Conservation (phyloP, 768 basidiomycete species). For the Roridomyces roridus region DNA sequence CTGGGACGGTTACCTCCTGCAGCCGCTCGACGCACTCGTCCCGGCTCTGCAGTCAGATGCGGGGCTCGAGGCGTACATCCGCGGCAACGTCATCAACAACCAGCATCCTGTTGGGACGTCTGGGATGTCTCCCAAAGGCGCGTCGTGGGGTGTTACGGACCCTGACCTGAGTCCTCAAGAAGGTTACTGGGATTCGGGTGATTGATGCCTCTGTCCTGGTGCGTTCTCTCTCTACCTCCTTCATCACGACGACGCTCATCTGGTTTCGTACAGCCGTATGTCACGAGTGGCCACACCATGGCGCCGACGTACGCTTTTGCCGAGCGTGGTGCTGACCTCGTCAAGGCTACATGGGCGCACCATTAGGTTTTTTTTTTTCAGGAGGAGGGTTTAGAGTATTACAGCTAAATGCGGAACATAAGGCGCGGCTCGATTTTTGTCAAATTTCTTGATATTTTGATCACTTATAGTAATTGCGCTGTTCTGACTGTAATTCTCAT, state of each 20-base stretch:
- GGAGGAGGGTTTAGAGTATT: too few species aligned
- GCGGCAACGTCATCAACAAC: slow-evolving; percentile 23
- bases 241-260: too few species aligned
- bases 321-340: slow-evolving; percentile 19
- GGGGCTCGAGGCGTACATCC: slow-evolving; percentile 30
- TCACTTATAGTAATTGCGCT: too few species aligned
- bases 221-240: background rate
- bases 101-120: slow-evolving; percentile 40
- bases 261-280: background rate
- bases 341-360: slow-evolving; percentile 18
- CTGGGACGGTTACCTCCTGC: slow-evolving; percentile 29
- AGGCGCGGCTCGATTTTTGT: too few species aligned
- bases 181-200: slow-evolving; percentile 38
- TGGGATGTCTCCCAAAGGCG: slow-evolving; percentile 33
- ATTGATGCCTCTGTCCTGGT: slow-evolving; percentile 45
- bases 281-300: slow-evolving; percentile 17
- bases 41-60: slow-evolving; percentile 33
- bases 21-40: slow-evolving; percentile 16
- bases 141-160: slow-evolving; percentile 36
- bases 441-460: too few species aligned
- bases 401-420: too few species aligned
- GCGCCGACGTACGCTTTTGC: slow-evolving; percentile 19
- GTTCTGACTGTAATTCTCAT: too few species aligned
- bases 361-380: too few species aligned
- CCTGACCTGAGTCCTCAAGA: slow-evolving; percentile 42